phyloP scores from a whole-genome alignment of 768 basidiomycete genomes.

The Tylopilus intermedius region DNA sequence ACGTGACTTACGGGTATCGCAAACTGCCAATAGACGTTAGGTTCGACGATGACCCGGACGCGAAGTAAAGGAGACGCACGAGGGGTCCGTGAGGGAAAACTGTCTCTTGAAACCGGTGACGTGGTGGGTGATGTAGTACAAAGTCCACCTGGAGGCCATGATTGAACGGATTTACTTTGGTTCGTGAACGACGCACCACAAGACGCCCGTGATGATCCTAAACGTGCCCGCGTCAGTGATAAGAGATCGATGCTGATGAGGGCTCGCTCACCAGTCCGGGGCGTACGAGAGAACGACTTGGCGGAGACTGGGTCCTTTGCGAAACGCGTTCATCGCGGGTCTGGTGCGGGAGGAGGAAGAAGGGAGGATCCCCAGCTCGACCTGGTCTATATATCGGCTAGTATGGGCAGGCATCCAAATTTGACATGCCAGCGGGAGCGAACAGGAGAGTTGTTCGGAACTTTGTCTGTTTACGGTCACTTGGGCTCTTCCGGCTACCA shows the following conservation, averaged over 20 bases:
- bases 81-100: slow-evolving; percentile 73
- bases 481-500: too few species aligned
- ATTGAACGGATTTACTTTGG: background rate
- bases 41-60: background rate
- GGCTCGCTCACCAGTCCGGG: slow-evolving; percentile 61
- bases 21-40: slow-evolving; percentile 27
- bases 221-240: background rate
- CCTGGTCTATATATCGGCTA: background rate
- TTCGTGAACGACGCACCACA: slow-evolving; percentile 46
- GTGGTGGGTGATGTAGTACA: slow-evolving; percentile 50
- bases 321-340: slow-evolving; percentile 9
- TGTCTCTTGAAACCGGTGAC: slow-evolving; percentile 67
- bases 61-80: slow-evolving; percentile 41
- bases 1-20: slow-evolving; percentile 33
- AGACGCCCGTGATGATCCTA: slow-evolving; percentile 60
- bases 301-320: slow-evolving; percentile 15
- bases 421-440: background rate
- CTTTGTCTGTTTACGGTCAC: background rate
- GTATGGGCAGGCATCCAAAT: background rate
- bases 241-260: background rate
- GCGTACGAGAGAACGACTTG: slow-evolving; percentile 48
- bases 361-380: background rate
- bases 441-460: background rate
- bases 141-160: slow-evolving; percentile 42
- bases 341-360: background rate